Evolutionary conservation across 2,329 filamentous ascomycete genomes (phyloP).

Genomic region (Calonectria henricotiae): DNA sequence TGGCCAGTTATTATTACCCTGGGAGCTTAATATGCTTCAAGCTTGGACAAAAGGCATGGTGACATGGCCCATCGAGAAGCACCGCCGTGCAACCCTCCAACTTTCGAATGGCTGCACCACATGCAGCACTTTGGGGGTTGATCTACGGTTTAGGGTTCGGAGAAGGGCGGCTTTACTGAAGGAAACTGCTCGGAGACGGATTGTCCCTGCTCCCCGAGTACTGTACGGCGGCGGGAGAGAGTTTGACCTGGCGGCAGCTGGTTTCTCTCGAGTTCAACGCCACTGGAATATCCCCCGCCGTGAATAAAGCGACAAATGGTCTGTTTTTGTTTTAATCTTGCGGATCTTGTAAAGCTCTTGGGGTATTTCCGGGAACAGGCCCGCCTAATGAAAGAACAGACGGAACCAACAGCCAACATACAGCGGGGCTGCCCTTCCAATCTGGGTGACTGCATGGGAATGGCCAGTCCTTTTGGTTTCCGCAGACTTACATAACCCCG

Average conservation of each 20-base stretch:
- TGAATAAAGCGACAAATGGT: background rate
- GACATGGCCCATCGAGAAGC: constrained; percentile 26
- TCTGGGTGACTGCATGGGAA: constrained; percentile 11
- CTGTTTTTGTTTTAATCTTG: background rate
- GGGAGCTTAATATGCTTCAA: constrained; percentile 9
- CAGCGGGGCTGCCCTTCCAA: constrained; percentile 12
- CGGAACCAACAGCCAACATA: constrained; percentile 13
- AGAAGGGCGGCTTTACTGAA: constrained; percentile 28
- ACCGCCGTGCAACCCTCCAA: constrained; percentile 32
- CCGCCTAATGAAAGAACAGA: background rate
- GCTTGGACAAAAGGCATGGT: constrained; percentile 23
- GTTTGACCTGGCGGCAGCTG: background rate
- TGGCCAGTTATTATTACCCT: background rate
- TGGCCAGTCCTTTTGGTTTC: constrained; percentile 17
- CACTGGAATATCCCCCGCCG: constrained; percentile 35
- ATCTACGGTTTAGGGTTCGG: constrained; percentile 24
- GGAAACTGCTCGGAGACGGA: background rate
- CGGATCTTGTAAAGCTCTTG: background rate
- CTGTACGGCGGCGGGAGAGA: background rate
- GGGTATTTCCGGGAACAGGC: constrained; percentile 12
- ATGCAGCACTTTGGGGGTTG: constrained; percentile 19
- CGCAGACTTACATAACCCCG: background rate
- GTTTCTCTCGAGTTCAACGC: constrained; percentile 23
- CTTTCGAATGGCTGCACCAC: constrained; percentile 24
- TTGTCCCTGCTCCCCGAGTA: constrained; percentile 11